A percentile compares a stretch with the other conserved stretches of the same genome.
phyloP scores from a whole-genome alignment of 257 asterid species.

The Schizonepeta tenuifolia region DNA sequence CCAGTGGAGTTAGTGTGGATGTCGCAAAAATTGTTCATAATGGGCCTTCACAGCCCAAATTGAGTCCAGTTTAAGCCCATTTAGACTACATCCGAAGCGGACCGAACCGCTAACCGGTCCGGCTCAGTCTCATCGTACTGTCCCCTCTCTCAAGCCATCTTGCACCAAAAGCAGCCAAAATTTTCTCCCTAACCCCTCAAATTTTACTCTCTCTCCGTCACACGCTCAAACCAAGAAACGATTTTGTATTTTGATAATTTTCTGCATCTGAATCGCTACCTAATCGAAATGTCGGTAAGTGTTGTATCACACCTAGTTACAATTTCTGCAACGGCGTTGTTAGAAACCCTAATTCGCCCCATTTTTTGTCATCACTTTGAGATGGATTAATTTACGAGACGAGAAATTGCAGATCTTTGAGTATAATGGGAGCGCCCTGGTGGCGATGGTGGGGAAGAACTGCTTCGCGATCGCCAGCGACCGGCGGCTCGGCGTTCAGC shows the following conservation, averaged over 20 bases:
- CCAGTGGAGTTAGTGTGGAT: too few species aligned
- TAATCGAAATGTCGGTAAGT: constrained; percentile 59
- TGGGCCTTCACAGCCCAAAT: too few species aligned
- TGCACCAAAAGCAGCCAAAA: neutral
- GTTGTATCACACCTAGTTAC: neutral
- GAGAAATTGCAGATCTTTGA: constrained; percentile 73
- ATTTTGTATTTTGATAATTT: neutral
- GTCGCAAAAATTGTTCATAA: too few species aligned
- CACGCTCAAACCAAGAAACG: neutral
- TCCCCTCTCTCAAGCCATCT: constrained; percentile 41
- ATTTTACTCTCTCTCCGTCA: neutral
- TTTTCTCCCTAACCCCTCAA: constrained; percentile 5
- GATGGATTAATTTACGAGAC: constrained; percentile 11
- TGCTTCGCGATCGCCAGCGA: constrained; percentile 97
- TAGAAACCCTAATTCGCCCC: constrained; percentile 21
- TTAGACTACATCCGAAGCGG: neutral
- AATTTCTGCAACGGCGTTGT: neutral
- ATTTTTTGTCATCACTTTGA: neutral
- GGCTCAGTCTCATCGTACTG: constrained; percentile 12
- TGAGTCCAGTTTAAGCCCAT: neutral
- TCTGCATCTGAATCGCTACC: constrained; percentile 31
- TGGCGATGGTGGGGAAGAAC: constrained; percentile 95
- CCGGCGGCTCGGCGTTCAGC: constrained; percentile 88
- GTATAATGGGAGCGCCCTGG: constrained; percentile 96
- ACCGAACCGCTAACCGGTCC: constrained; percentile 18